Base-by-base conservation (phyloP, 2,329 filamentous ascomycete genomes). In the Westerdykella ornata region DNA sequence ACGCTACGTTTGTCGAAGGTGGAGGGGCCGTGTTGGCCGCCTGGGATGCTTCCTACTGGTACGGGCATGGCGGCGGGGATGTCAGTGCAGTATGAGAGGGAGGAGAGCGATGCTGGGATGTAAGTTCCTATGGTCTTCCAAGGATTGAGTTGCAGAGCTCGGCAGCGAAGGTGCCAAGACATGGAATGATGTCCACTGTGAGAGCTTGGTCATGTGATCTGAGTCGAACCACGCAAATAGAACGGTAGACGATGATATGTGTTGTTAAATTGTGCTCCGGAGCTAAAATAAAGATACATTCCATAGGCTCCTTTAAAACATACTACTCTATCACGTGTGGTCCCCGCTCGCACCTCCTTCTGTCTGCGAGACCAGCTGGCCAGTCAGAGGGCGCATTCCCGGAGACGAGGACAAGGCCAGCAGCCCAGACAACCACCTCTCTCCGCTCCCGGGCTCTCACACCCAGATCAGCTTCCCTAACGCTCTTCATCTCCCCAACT, bases 1-100 rank as follows among this genome's bases (percentile, higher is more conserved):
- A 59, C 75, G 46, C 4, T 73, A 85, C 82, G 74, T 68, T 87
- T 87, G 65, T 87, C 82, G 51, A 83, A 73, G 44, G 79, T 82
- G 36, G 81, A 83, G 44, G 81, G 82, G 49, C 78, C 82, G 52
- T 57, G 60, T 11, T 49, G 52, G 37, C 60, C 62, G 36, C 57
- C 54, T 15, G 60, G 59, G 54, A 65, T 60, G 18, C 60, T 55
- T 46, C 76, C 72, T 49, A 72, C 72, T 56, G 76, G 76, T 57
- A 81, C 71, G 44, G 77, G 76, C 77, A 80, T 80, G 41, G 44
- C 68, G 56, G 41, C 37, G 33, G 32, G 41, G 4, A 37, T 39
- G 32, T 35, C 31, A 41, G 22, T 42, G 34, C 31, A 37, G 35
- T 51, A 43, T 41, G 39, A 43, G 35, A 48, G 41, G 42, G 45